Percentiles rank a stretch among this genome's conserved stretches.
phyloP scores from a whole-genome alignment of 208 protist species.

The Trypanosoma congolense region DNA sequence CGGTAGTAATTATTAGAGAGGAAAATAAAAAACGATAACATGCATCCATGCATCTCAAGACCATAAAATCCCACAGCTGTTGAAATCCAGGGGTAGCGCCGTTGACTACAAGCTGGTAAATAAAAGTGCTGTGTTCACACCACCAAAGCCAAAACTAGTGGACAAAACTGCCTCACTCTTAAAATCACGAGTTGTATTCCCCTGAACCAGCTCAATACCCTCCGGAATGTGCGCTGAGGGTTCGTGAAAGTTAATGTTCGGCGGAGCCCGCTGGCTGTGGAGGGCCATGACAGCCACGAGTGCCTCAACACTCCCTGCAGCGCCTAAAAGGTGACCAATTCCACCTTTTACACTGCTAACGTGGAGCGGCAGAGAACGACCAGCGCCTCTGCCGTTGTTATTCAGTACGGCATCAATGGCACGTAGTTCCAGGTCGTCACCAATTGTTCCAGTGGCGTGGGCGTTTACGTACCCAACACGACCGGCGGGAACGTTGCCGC shows the following conservation, averaged over 20 bases:
- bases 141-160: constrained; percentile 97
- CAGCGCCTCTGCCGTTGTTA: neutral
- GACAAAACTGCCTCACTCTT: constrained; percentile 71
- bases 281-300: constrained; percentile 83
- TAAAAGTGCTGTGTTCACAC: constrained; percentile 90
- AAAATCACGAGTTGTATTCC: constrained; percentile 14
- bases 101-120: constrained; percentile 34
- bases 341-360: constrained; percentile 91
- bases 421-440: constrained; percentile 89
- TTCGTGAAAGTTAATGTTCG: constrained; percentile 87
- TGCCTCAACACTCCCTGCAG: constrained; percentile 94
- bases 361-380: constrained; percentile 21
- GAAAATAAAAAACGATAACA: too few relatives aligned
- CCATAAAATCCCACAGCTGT: too few relatives aligned
- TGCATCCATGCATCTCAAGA: too few relatives aligned
- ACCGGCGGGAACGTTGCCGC: constrained; percentile 30
- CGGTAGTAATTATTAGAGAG: too few relatives aligned
- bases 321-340: constrained; percentile 96
- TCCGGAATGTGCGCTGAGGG: constrained; percentile 31
- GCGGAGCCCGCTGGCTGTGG: constrained; percentile 67
- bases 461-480: constrained; percentile 95
- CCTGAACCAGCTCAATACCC: constrained; percentile 15
- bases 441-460: constrained; percentile 97
- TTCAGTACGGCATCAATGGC: constrained; percentile 33
- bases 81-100: neutral